Evolutionary conservation across 225 moss, liverwort and hornwort species (phyloP).

Genomic region (Neckera pumila): DNA sequence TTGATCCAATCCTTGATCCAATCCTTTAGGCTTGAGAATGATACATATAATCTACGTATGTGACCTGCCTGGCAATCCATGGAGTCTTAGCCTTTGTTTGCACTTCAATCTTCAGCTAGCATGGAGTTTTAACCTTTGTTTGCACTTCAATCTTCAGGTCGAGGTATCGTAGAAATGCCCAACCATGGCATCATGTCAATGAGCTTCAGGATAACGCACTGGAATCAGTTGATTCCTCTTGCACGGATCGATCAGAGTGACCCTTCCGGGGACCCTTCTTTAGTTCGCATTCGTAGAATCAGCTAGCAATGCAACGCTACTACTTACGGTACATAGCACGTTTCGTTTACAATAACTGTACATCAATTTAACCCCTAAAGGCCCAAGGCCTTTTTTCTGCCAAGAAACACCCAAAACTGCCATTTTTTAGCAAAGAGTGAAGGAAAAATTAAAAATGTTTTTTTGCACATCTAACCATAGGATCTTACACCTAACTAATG

Average conservation of each 20-base stretch:
- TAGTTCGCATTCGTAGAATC: background rate
- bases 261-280: background rate
- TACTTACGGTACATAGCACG: background rate
- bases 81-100: background rate
- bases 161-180: background rate
- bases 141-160: background rate
- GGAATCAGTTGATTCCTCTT: background rate
- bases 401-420: no score
- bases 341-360: background rate
- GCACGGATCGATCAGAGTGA: background rate
- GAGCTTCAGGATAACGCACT: background rate
- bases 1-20: no score
- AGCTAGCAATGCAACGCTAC: background rate
- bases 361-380: background rate
- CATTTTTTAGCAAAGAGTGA: no score
- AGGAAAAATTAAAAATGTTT: no score
- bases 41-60: no score
- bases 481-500: no score
- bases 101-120: background rate
- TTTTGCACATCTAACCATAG: no score
- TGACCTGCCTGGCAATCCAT: background rate
- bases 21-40: background rate
- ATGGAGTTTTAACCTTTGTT: background rate
- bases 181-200: background rate
- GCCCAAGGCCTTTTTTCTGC: no score